A percentile compares a stretch with the other conserved stretches of the same genome.
Evolutionary conservation across 176 grass and related monocot genomes (phyloP).

Genomic region (Panicum miliaceum): DNA sequence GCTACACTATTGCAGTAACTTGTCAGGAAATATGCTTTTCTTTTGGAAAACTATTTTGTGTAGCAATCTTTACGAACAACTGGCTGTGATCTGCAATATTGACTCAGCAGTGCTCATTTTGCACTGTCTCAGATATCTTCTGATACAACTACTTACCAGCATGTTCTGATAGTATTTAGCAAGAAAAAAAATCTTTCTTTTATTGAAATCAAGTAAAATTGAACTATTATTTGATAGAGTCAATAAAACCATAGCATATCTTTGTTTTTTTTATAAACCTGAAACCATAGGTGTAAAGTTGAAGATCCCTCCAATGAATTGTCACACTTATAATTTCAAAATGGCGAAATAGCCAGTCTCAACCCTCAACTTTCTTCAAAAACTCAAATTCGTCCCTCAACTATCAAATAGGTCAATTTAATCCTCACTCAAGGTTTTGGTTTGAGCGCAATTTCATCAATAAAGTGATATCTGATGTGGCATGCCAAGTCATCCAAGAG

Average conservation of each 20-base stretch:
- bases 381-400: no score
- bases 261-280: not conserved
- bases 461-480: no score
- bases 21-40: not conserved
- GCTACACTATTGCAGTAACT: not conserved
- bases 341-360: not conserved
- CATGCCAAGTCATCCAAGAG: no score
- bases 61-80: not conserved
- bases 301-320: not conserved
- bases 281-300: not conserved
- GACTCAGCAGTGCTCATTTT: not conserved
- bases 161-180: not conserved
- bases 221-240: not conserved
- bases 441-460: no score
- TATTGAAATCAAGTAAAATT: not conserved
- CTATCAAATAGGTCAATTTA: no score
- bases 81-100: slow-evolving; percentile 10
- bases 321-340: not conserved
- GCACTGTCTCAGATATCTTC: not conserved
- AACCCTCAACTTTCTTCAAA: no score
- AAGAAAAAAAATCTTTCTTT: not conserved
- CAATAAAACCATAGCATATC: not conserved
- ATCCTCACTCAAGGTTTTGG: no score
- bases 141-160: not conserved
- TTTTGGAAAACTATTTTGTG: not conserved